These are phyloP conservation scores for Setomelanomma holmii DNA, from an alignment of 2,329 filamentous ascomycete genomes.

Conservation along the genomic window DNA sequence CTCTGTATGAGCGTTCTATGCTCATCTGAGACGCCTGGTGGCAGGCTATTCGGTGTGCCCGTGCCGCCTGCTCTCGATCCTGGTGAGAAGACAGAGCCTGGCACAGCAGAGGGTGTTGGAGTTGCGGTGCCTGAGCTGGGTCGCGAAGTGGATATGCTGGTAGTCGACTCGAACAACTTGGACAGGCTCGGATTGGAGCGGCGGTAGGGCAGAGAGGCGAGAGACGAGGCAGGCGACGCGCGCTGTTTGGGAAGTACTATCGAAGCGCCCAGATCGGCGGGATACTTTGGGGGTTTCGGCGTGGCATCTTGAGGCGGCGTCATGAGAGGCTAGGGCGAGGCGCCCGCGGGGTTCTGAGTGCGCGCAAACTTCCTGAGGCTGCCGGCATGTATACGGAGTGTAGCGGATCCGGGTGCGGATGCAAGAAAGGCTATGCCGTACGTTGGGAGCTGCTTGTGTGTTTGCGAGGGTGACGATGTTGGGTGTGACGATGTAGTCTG, in stretches of 20 bases:
- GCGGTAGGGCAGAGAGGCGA: constrained; percentile 63
- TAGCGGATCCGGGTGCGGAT: neutral
- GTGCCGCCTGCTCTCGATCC: constrained; percentile 45
- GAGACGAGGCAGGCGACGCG: constrained; percentile 65
- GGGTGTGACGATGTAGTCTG: constrained; percentile 17
- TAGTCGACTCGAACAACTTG: constrained; percentile 60
- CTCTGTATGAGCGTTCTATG: constrained; percentile 73
- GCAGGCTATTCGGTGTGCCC: constrained; percentile 47
- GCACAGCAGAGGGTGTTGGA: constrained; percentile 44
- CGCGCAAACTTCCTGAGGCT: constrained; percentile 35
- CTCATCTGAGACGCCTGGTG: constrained; percentile 59
- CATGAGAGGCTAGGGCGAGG: constrained; percentile 49
- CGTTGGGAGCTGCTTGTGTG: constrained; percentile 4
- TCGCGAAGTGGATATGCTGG: constrained; percentile 50
- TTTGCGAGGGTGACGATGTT: constrained; percentile 14
- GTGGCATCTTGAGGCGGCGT: constrained; percentile 50
- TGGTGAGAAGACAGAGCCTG: constrained; percentile 55
- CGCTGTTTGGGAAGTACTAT: constrained; percentile 67
- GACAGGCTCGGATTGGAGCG: constrained; percentile 61
- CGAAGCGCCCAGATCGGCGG: constrained; percentile 70
- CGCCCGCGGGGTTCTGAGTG: constrained; percentile 40
- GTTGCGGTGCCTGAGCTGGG: constrained; percentile 54
- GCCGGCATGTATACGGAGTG: constrained; percentile 44
- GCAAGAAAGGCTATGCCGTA: neutral
- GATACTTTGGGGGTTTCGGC: constrained; percentile 44